phyloP scores from a whole-genome alignment of 2,329 filamentous ascomycete species.

The Paradendryphiella salina region DNA sequence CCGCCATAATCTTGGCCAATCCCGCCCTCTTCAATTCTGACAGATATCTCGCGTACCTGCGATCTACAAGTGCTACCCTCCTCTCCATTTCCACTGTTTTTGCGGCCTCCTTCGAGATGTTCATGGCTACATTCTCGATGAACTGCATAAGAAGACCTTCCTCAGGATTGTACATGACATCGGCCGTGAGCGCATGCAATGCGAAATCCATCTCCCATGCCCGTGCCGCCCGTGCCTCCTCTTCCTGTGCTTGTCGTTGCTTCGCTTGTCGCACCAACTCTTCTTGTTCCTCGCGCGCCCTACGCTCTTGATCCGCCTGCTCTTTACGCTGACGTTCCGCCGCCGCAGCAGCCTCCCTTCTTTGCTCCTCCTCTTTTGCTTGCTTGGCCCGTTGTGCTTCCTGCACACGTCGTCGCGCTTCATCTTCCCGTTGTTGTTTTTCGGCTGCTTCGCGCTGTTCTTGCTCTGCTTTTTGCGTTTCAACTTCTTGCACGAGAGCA shows the following conservation, averaged over 20 bases:
- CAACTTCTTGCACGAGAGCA: conserved; percentile 12
- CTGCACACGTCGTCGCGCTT: conserved; percentile 16
- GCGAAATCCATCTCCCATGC: conserved; percentile 24
- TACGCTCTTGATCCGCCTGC: conserved; percentile 20
- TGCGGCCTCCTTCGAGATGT: conserved; percentile 42
- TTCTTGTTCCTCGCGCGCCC: conserved; percentile 26
- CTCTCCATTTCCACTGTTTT: conserved; percentile 42
- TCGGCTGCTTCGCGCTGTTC: conserved; percentile 17
- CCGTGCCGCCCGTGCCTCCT: conserved; percentile 22
- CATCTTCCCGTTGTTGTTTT: conserved; percentile 15
- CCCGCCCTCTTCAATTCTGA: conserved; percentile 25
- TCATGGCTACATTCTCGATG: conserved; percentile 46
- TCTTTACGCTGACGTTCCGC: conserved; percentile 20
- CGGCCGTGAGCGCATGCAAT: conserved; percentile 42
- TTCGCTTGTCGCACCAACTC: conserved; percentile 25
- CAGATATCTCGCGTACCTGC: conserved; percentile 21
- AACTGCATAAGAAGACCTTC: conserved; percentile 52
- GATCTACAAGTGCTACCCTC: conserved; percentile 23
- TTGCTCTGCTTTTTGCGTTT: conserved; percentile 12
- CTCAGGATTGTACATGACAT: conserved; percentile 45
- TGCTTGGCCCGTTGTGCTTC: conserved; percentile 17
- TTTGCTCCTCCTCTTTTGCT: conserved; percentile 20
- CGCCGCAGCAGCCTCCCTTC: conserved; percentile 12
- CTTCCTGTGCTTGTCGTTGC: conserved; percentile 25
- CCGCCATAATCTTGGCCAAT: conserved; percentile 26